These are phyloP conservation scores for Paramecium biaurelia DNA, from an alignment of 73 alveolate genomes.

Conservation along the genomic window DNA sequence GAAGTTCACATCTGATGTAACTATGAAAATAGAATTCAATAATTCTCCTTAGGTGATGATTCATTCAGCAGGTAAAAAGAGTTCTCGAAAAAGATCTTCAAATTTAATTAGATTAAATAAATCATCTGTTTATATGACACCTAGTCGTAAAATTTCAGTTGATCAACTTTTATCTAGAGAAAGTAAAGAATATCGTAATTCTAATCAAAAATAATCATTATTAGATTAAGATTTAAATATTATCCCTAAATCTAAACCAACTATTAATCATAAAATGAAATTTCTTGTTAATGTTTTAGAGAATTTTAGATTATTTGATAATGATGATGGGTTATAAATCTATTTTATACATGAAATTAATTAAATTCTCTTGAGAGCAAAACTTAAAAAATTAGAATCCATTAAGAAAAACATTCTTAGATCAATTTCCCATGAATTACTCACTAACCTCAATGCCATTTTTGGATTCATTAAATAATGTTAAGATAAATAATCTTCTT, in stretches of 20 bases:
- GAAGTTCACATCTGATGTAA: neutral
- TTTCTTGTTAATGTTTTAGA: neutral
- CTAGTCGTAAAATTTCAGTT: neutral
- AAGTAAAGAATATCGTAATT: neutral
- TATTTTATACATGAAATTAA: slow-evolving; percentile 11
- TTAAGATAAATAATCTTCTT: neutral
- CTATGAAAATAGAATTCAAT: neutral
- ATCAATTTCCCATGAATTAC: slow-evolving; percentile 40
- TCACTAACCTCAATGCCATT: neutral
- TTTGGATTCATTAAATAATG: neutral
- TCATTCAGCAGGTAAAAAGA: neutral
- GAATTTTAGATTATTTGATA: neutral
- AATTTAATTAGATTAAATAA: neutral
- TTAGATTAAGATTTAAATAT: neutral
- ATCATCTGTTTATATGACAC: neutral
- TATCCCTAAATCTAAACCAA: neutral
- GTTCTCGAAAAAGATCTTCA: neutral
- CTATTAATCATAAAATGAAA: slow-evolving; percentile 38
- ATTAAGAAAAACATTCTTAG: neutral
- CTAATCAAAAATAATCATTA: neutral
- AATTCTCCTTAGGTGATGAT: neutral
- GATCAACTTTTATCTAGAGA: neutral
- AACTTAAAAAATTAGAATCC: slow-evolving; percentile 17
- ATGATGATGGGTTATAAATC: neutral
- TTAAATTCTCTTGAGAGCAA: neutral